Base-by-base conservation (phyloP, 768 basidiomycete species). In the Trametes cingulata region DNA sequence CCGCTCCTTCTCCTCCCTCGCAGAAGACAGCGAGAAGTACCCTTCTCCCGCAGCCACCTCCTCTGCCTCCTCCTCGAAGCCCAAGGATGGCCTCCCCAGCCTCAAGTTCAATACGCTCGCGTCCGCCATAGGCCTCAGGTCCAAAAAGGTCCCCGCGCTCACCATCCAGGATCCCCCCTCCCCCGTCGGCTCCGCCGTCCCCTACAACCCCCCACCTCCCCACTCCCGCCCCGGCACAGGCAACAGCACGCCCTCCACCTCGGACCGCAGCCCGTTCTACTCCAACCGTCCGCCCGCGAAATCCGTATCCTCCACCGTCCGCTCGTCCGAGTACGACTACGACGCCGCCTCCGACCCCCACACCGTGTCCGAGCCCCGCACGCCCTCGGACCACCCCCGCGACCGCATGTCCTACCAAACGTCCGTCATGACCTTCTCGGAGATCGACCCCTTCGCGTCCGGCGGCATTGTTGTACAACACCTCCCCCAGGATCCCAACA, bases 391-490 rank as follows among this genome's bases (percentile, higher is more conserved):
- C 65, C 62, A 65, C 27, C 60, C 64, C 20, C 55, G 67, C 55
- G 65, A 70, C 64, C 65, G 75, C 51, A 60, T 60, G 43, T 70
- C 72, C 25, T 74, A 73, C 52, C 78, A 80, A 41, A 78, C 80
- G 40, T 87, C 87, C 2, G 72, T 88, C 56, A 68, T 88, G 53
- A 86, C 86, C 3, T 76, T 86, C 22, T 83, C 85, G 10, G 87
- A 88, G 65, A 59, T 75, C 7, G 86, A 88, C 74, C 87, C 87
- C 6, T 88, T 88, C 66, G 84, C 83, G 25, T 77, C 81, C 19
- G 77, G 77, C 43, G 76, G 77, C 42, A 75, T 82, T 36, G 69
- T 81, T 22, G 63, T 80, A 64, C 74, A 72, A 69, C 72, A 73
- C 75, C 61, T 53, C 65, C 71, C 43, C 42, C 72, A 58, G 43